Conservation (phyloP, 164 flowering plant species). For the Stephania yunnanensis region DNA sequence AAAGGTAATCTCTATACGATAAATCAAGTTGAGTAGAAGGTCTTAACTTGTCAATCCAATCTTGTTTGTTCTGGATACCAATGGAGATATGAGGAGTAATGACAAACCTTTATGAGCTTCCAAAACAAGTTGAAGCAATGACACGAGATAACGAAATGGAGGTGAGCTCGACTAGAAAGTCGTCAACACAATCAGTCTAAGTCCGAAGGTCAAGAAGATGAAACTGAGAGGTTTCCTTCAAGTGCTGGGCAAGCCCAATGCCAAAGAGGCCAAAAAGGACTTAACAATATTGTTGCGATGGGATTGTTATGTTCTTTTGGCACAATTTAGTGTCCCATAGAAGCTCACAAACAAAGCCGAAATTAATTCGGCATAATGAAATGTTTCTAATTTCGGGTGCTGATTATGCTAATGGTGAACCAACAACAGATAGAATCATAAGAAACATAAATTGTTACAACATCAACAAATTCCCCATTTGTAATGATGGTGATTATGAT, state of each 20-base stretch:
- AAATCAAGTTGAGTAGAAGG: conserved; percentile 34
- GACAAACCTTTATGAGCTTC: conserved; percentile 35
- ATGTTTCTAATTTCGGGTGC: neutral
- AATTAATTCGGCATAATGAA: conserved; percentile 43
- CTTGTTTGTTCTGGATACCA: conserved; percentile 30
- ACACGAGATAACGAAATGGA: conserved; percentile 31
- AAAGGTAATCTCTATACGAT: conserved; percentile 41
- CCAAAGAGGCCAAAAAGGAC: conserved; percentile 48
- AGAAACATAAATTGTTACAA: neutral
- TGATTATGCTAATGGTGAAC: neutral
- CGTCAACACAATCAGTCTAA: conserved; percentile 37
- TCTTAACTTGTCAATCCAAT: conserved; percentile 51
- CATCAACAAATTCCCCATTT: neutral
- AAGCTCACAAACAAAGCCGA: conserved; percentile 35
- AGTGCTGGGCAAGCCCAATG: conserved; percentile 38
- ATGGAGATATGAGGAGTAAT: conserved; percentile 41
- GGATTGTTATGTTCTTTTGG: conserved; percentile 5
- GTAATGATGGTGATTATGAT: too few species aligned
- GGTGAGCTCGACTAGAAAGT: conserved; percentile 38
- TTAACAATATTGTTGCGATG: conserved; percentile 32
- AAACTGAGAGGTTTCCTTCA: conserved; percentile 44
- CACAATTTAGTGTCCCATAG: conserved; percentile 50
- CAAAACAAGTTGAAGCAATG: conserved; percentile 39
- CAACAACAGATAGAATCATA: neutral
- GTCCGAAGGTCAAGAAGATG: conserved; percentile 33